Base-by-base conservation (phyloP, 78 protist genomes). In the Dictyostelium firmibasis region DNA sequence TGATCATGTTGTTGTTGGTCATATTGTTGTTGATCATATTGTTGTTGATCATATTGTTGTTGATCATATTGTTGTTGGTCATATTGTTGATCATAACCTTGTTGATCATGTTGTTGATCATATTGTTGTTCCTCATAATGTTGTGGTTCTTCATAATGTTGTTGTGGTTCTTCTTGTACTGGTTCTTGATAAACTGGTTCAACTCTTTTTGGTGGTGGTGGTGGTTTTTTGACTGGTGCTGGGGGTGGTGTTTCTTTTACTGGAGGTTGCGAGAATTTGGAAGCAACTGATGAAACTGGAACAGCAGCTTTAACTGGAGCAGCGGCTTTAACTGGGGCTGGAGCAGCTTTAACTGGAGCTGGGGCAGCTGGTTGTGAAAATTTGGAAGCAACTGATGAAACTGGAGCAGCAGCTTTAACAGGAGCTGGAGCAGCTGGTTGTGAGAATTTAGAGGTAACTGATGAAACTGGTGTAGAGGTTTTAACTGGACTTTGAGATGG, bases 161-260 rank as follows among this genome's bases (percentile, higher is more conserved):
- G 92, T 47, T 1, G 27, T 38, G 50, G 67, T 70, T 86, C 50
- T n/a, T 86, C 84, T 23, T 27, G 31, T 38, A 62, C 85, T 57
- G 81, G 29, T 60, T 91, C 81, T 25, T 89, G 83, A 50, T 89
- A 89, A 44, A 14, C 84, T 27, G 84, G 94, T 50, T 81, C 94
- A 77, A 77, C 78, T 64, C 82, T 88, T 50, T 87, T 87, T 23
- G 70, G 85, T 25, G 86, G 69, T 53, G 93, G 79, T 47, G 93
- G 86, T 78, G 93, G 86, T 64, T 79, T 88, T 50, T 88, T 88
- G 9, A 67, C 86, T 43, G 77, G 27, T 4, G 86, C 47, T 53
- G 93, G 77, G 20, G 84, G 82, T 86, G 92, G 84, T 18, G 81
- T 38, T 67, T 76, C 72, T 20, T 60, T 53, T 11, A 47, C 83